phyloP scores from a whole-genome alignment of 306 rosid species.

The Vigna nakashimae region DNA sequence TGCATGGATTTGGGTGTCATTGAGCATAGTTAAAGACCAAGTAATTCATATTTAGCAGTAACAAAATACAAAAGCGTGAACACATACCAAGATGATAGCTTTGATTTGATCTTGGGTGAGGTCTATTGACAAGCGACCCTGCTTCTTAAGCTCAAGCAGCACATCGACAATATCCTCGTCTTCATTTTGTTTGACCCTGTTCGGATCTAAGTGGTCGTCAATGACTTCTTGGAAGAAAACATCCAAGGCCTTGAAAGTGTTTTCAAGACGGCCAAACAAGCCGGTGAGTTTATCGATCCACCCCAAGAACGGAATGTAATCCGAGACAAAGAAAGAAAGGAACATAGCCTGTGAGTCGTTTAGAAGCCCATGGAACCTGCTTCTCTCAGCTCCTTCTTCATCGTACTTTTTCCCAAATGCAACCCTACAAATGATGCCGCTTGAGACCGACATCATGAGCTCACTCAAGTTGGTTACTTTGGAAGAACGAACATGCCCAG shows the following conservation, averaged over 20 bases:
- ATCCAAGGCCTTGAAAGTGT: conserved; percentile 5
- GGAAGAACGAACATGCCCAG: not conserved
- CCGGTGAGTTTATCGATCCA: conserved; percentile 39
- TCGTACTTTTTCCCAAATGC: conserved; percentile 17
- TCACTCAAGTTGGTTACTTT: not conserved
- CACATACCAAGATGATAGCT: conserved; percentile 11
- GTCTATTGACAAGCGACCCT: not conserved
- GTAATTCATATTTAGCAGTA: too few species aligned
- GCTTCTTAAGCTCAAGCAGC: conserved; percentile 7
- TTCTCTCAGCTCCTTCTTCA: conserved; percentile 5
- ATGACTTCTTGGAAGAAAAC: conserved; percentile 23
- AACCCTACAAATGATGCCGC: not conserved
- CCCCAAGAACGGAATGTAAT: not conserved
- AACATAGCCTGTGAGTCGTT: conserved; percentile 20
- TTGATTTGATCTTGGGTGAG: conserved; percentile 37
- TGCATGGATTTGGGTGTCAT: too few species aligned
- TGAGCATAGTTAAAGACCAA: too few species aligned
- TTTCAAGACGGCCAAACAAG: not conserved
- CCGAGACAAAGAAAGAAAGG: not conserved
- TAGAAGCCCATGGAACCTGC: conserved; percentile 24
- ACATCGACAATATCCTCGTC: conserved; percentile 18
- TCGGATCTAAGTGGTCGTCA: conserved; percentile 24
- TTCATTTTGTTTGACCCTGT: not conserved
- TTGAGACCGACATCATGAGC: not conserved
- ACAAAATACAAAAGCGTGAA: not conserved